Conservation (phyloP, 164 flowering plant genomes). For the Umbilicus rupestris region DNA sequence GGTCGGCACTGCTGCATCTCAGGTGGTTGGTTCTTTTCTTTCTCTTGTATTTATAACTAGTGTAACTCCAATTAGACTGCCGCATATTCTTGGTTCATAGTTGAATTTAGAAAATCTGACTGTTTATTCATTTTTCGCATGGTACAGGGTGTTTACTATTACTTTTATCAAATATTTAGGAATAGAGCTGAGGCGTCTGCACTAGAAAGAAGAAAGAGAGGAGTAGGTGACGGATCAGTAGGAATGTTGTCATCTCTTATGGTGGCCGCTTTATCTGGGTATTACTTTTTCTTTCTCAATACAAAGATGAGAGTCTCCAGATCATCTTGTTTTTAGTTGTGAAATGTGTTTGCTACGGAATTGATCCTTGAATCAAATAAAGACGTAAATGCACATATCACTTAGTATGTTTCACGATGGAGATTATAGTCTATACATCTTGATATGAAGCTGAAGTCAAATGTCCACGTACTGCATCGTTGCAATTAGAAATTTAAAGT, state of each 20-base stretch:
- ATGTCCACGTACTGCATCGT: background rate
- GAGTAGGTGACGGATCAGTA: constrained; percentile 93
- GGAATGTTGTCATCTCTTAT: constrained; percentile 89
- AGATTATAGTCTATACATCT: background rate
- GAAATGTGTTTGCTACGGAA: no score
- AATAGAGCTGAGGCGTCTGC: constrained; percentile 68
- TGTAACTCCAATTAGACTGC: background rate
- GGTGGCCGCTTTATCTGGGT: constrained; percentile 94
- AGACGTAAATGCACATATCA: no score
- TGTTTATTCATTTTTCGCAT: constrained; percentile 21
- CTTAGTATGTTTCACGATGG: background rate
- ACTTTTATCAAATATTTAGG: constrained; percentile 97
- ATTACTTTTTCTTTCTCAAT: constrained; percentile 15
- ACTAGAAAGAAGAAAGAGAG: constrained; percentile 42
- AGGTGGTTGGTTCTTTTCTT: constrained; percentile 35
- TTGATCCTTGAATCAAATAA: no score
- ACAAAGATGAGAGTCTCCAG: background rate
- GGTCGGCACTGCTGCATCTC: constrained; percentile 87
- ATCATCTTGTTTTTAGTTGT: background rate
- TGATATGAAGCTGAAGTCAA: background rate
- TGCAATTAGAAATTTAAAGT: background rate
- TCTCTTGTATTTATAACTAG: background rate
- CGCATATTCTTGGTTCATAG: background rate
- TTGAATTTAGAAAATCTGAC: background rate
- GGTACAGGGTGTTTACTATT: constrained; percentile 96